These are phyloP conservation scores for Venturia oleaginea DNA, from an alignment of 2,329 filamentous ascomycete species.

Conservation along the genomic window DNA sequence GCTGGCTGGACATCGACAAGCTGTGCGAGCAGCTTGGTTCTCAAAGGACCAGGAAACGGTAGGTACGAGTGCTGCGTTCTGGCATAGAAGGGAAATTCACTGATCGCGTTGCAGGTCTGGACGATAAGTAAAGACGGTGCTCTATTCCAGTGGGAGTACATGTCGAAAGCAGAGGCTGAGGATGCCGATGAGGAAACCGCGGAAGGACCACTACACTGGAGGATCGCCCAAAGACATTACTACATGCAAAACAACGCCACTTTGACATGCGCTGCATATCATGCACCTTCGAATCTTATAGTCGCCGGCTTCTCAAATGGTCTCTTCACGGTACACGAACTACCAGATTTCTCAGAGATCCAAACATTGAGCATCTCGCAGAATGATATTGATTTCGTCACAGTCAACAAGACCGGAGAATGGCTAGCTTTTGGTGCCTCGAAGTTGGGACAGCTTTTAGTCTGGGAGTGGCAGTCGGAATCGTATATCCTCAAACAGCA, in stretches of 20 bases:
- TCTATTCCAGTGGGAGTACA: constrained; percentile 87
- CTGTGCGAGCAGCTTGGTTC: constrained; percentile 92
- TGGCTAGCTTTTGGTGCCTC: constrained; percentile 97
- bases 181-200: constrained; percentile 40
- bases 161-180: constrained; percentile 47
- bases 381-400: constrained; percentile 90
- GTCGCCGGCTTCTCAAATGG: constrained; percentile 95
- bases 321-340: constrained; percentile 85
- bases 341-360: constrained; percentile 92
- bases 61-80: constrained; percentile 18
- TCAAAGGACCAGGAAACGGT: constrained; percentile 80
- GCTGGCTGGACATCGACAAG: constrained; percentile 82
- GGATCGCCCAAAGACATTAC: constrained; percentile 83
- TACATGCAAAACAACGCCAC: constrained; percentile 87
- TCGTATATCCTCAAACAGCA: constrained; percentile 98
- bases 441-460: constrained; percentile 87
- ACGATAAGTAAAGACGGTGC: constrained; percentile 97
- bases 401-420: constrained; percentile 88
- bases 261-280: constrained; percentile 83
- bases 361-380: constrained; percentile 88
- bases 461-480: constrained; percentile 99
- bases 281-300: constrained; percentile 79
- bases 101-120: constrained; percentile 51
- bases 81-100: neutral
- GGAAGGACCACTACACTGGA: constrained; percentile 65